Base-by-base conservation (phyloP, 129 eudicot genomes). In the Flaveria brownii region DNA sequence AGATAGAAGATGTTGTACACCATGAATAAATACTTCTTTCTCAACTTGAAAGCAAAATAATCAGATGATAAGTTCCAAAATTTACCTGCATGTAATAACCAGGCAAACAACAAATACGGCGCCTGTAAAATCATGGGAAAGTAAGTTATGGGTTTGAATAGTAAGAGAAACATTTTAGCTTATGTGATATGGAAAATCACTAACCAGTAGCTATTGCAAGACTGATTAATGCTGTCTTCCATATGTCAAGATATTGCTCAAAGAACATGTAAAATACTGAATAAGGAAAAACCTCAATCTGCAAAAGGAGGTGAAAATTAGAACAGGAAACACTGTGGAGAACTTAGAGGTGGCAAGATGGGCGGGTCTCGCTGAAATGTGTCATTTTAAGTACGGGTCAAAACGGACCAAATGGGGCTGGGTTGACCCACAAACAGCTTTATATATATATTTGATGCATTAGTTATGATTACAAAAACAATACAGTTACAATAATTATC, bases 221-320 rank as follows among this genome's bases (percentile, higher is more conserved):
- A 88, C 85, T 95, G 74, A 89, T 80, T 64, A 95, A 79, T 71
- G 99, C 99, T 23, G 97, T 95, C 89, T 76, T 95, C 99, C 99
- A 95, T 70, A 95, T 95, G 77, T 86, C 85, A 74, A 95, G 94
- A 80, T 95, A 95, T 84, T 95, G 99, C 86, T 95, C 99, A 80
- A 95, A 95, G 85, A 91, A 95, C 83, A 86, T 91, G 86, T 95
- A 95, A 81, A 86, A 95, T 54, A 91, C 97, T 0, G 99, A 89
- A 85, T 95, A 95, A 13, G 99, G 99, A 67, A 89, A 95, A 39
- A 95, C 75, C 51, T 95, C 97, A 72, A 95, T 91, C 99, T 95
- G 92, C 88, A 88, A 22, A 17, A 56, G 17, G 42, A 54, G 50
- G 65, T 39, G 23, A 18, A 12, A 15, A 70, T 78, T 79, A 78